Conservation (phyloP, 768 basidiomycete genomes). For the Lentinula guzmanii region DNA sequence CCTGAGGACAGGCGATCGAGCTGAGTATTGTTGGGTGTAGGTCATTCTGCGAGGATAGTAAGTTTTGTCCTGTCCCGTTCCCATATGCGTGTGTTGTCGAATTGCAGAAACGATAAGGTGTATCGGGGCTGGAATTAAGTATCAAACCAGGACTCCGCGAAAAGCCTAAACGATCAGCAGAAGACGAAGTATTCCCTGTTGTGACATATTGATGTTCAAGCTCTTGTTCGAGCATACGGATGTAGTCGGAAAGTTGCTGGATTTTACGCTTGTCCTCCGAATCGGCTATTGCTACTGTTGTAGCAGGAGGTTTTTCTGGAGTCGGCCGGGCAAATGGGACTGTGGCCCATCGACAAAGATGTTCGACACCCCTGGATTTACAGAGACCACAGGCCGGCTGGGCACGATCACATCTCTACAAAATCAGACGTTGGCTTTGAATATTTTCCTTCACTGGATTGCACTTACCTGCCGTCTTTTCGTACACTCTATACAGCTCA, state of each 20-base stretch:
- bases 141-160: background rate
- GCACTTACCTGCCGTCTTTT: conserved; percentile 42
- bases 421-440: background rate
- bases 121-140: too few relatives aligned
- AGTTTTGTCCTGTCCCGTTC: conserved; percentile 24
- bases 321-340: conserved; percentile 18
- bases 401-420: conserved; percentile 38
- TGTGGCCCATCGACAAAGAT: conserved; percentile 24
- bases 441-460: conserved; percentile 8
- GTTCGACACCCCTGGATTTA: conserved; percentile 19
- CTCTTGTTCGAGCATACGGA: conserved; percentile 6
- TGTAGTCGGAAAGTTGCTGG: conserved; percentile 1
- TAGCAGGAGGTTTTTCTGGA: conserved; percentile 16
- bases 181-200: background rate
- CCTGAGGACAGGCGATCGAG: background rate
- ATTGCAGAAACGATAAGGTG: background rate
- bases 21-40: background rate
- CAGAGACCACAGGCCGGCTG: conserved; percentile 19
- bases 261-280: background rate
- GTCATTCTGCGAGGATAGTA: background rate
- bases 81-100: conserved; percentile 20
- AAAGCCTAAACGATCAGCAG: background rate
- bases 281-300: background rate
- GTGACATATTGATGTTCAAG: conserved; percentile 10
- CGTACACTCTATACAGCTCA: conserved; percentile 53